phyloP scores from a whole-genome alignment of 306 rosid species.

The Dryas octopetala region DNA sequence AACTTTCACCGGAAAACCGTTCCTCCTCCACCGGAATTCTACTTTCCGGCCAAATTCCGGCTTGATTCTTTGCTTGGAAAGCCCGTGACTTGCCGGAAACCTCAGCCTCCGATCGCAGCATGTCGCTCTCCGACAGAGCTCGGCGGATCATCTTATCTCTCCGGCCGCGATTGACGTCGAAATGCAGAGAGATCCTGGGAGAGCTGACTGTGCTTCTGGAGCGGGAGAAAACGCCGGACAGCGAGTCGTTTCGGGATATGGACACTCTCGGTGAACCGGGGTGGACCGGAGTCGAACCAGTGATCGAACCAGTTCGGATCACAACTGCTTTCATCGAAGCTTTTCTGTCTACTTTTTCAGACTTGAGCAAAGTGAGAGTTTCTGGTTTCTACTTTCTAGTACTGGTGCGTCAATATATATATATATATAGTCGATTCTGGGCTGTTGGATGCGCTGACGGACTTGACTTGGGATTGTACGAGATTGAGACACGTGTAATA shows the following conservation, averaged over 20 bases:
- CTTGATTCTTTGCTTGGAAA: slow-evolving; percentile 12
- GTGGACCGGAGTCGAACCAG: slow-evolving; percentile 53
- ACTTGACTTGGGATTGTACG: neutral
- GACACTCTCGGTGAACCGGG: slow-evolving; percentile 34
- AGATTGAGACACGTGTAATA: slow-evolving; percentile 42
- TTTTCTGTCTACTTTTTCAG: neutral
- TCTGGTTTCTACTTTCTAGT: neutral
- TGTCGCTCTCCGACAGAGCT: slow-evolving; percentile 36
- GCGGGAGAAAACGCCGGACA: slow-evolving; percentile 27
- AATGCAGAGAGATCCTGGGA: slow-evolving; percentile 47
- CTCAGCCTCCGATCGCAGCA: slow-evolving; percentile 10
- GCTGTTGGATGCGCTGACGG: slow-evolving; percentile 33
- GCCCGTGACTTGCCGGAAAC: slow-evolving; percentile 29
- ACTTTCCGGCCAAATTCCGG: slow-evolving; percentile 18
- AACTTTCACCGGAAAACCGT: slow-evolving; percentile 27
- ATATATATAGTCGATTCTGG: neutral
- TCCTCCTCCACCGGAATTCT: slow-evolving; percentile 23
- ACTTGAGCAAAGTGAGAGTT: neutral
- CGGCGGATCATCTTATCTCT: slow-evolving; percentile 31
- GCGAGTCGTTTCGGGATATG: slow-evolving; percentile 37
- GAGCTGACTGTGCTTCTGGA: slow-evolving; percentile 27
- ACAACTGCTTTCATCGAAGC: slow-evolving; percentile 49
- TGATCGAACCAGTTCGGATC: slow-evolving; percentile 59
- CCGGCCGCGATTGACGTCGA: slow-evolving; percentile 25
- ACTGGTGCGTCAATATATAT: neutral